A percentile compares a stretch with the other conserved stretches of the same genome.
Conservation (phyloP, 2,329 filamentous ascomycete species). For the Mariannaea sp. region DNA sequence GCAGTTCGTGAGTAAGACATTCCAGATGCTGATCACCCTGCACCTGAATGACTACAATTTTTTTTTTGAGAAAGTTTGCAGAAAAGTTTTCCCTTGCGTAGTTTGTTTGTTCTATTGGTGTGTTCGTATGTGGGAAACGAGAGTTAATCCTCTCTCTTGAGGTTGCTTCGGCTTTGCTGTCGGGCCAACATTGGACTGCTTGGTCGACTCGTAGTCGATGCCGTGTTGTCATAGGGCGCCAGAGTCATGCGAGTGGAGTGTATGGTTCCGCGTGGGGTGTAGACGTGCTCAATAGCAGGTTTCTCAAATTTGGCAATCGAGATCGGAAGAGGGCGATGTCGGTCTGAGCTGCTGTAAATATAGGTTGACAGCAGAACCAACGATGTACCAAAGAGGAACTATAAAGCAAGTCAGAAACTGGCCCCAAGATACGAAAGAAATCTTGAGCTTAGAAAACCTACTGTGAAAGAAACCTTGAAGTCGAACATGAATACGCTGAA, state of each 20-base stretch:
- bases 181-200: conserved; percentile 51
- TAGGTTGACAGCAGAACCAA: conserved; percentile 84
- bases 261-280: conserved; percentile 46
- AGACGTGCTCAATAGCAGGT: conserved; percentile 58
- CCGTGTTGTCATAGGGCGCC: conserved; percentile 49
- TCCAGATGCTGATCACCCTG: conserved; percentile 8
- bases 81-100: background rate
- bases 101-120: background rate
- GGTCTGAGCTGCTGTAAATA: conserved; percentile 75
- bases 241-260: conserved; percentile 42
- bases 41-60: conserved; percentile 3
- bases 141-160: conserved; percentile 45
- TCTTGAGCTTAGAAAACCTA: conserved; percentile 52
- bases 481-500: conserved; percentile 87
- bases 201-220: conserved; percentile 52
- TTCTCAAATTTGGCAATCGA: conserved; percentile 79
- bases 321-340: conserved; percentile 65
- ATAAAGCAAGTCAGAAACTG: background rate
- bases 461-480: conserved; percentile 72
- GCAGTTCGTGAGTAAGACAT: conserved; percentile 25
- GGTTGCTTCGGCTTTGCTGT: conserved; percentile 45
- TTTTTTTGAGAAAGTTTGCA: background rate
- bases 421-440: background rate
- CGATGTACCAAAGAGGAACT: conserved; percentile 83
- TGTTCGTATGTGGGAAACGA: no score